A percentile compares a stretch with the other conserved stretches of the same genome.
Conservation (phyloP, 116 monocot genomes). For the Cymodocea nodosa region DNA sequence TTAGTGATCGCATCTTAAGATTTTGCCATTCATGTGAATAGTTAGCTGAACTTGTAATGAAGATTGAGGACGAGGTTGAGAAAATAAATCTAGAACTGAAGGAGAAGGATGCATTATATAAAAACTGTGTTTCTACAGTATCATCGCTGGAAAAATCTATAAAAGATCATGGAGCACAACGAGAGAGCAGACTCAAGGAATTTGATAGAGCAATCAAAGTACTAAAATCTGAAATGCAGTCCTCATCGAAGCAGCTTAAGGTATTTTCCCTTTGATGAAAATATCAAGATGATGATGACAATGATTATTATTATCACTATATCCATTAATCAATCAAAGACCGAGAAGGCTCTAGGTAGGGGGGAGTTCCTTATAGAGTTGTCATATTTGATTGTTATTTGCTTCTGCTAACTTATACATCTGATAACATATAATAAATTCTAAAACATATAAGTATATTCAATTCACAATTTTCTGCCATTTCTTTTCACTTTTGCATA, state of each 20-base stretch:
- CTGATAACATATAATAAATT: neutral
- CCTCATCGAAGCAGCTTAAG: conserved; percentile 70
- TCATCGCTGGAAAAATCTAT: conserved; percentile 61
- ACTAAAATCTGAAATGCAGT: conserved; percentile 65
- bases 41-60: conserved; percentile 71
- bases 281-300: too few species aligned
- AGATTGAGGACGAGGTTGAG: conserved; percentile 65
- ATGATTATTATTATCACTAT: too few species aligned
- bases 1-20: neutral
- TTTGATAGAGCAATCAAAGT: conserved; percentile 69
- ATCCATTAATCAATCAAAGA: too few species aligned
- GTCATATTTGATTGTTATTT: too few species aligned
- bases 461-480: neutral
- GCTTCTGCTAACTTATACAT: neutral
- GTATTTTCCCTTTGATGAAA: conserved; percentile 11
- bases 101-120: conserved; percentile 42
- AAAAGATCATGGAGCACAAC: conserved; percentile 49
- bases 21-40: conserved; percentile 12
- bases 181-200: conserved; percentile 56
- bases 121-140: conserved; percentile 42
- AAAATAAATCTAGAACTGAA: conserved; percentile 34
- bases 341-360: too few species aligned
- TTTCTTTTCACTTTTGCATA: neutral
- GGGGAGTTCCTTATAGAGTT: too few species aligned
- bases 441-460: neutral